Evolutionary conservation across 2,329 filamentous ascomycete species (phyloP).

Genomic region (Rhynchosporium agropyri): DNA sequence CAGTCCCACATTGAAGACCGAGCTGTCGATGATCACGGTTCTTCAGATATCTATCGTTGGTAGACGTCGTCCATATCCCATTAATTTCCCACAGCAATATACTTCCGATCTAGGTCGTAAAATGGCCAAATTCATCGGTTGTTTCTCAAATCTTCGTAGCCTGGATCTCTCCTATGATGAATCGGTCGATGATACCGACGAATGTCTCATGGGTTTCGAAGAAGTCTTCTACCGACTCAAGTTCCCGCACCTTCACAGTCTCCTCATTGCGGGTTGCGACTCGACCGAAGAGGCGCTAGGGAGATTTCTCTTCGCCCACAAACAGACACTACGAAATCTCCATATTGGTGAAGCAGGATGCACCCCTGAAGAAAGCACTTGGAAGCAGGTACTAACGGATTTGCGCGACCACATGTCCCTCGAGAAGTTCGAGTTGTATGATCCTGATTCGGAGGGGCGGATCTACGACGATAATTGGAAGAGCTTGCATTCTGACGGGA

Average conservation of each 20-base stretch:
- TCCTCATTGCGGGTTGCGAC: slow-evolving; percentile 8
- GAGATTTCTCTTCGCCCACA: slow-evolving; percentile 16
- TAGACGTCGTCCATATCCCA: not conserved
- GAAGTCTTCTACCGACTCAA: slow-evolving; percentile 11
- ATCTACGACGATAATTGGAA: slow-evolving; percentile 15
- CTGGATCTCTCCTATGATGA: slow-evolving; percentile 20
- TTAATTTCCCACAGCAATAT: not conserved
- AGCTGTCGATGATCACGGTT: slow-evolving; percentile 1
- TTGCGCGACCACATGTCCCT: slow-evolving; percentile 14
- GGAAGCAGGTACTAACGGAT: slow-evolving; percentile 7
- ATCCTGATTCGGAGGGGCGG: slow-evolving; percentile 1
- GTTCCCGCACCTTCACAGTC: slow-evolving; percentile 12
- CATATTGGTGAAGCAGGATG: slow-evolving; percentile 14
- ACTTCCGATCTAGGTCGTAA: not conserved
- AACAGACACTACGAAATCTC: slow-evolving; percentile 1
- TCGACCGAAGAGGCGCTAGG: not conserved
- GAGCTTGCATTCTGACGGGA: not conserved
- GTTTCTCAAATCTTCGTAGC: slow-evolving; percentile 4
- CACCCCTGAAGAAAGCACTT: not conserved
- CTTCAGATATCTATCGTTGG: slow-evolving; percentile 2
- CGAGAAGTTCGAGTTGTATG: slow-evolving; percentile 16
- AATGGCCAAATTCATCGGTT: slow-evolving; percentile 12
- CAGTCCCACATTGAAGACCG: not conserved
- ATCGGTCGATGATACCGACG: slow-evolving; percentile 7
- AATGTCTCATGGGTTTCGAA: slow-evolving; percentile 10